Conservation (phyloP, 257 asterid genomes). For the Primulina eburnea region DNA sequence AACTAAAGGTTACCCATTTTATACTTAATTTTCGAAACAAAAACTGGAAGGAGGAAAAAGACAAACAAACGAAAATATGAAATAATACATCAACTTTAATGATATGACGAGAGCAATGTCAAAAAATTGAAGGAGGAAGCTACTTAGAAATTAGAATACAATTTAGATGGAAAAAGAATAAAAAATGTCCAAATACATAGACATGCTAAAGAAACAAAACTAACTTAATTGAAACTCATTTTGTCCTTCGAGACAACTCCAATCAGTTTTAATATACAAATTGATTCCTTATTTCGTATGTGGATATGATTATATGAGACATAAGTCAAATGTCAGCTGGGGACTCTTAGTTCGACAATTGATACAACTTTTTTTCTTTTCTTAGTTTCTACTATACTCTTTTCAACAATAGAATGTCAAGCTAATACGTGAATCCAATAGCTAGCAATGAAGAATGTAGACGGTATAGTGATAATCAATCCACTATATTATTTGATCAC, state of each 20-base stretch:
- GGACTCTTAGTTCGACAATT: background rate
- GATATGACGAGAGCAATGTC: background rate
- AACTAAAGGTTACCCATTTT: no score
- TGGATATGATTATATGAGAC: background rate
- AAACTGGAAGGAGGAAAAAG: background rate
- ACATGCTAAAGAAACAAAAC: background rate
- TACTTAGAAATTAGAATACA: background rate
- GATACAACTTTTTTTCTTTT: no score
- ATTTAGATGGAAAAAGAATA: background rate
- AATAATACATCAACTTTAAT: background rate
- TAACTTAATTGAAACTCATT: conserved; percentile 5
- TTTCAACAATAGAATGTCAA: background rate
- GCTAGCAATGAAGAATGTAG: no score
- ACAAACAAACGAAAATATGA: background rate
- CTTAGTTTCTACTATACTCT: background rate
- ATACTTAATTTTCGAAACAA: no score
- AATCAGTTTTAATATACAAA: no score
- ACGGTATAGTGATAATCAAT: no score
- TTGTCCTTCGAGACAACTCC: background rate
- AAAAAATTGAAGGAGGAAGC: background rate
- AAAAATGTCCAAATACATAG: background rate
- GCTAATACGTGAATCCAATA: no score
- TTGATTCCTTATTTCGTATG: background rate
- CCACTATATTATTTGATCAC: no score
- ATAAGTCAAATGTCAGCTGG: background rate